phyloP scores from a whole-genome alignment of 495 filamentous ascomycete species.

The Aspergillus cavernicola region DNA sequence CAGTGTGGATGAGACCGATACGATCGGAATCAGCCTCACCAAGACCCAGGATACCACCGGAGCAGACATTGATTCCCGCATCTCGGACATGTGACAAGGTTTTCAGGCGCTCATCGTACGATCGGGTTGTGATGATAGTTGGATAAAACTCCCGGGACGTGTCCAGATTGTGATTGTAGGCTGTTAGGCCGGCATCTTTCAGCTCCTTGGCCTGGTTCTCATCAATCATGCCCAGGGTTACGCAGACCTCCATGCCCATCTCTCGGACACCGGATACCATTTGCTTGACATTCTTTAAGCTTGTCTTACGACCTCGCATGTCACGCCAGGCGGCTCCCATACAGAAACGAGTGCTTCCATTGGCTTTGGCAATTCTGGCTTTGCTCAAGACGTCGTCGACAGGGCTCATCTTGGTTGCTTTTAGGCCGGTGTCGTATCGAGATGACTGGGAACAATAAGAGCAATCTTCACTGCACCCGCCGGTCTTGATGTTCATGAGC shows the following conservation, averaged over 20 bases:
- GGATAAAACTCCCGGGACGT: constrained; percentile 85
- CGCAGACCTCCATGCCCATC: constrained; percentile 82
- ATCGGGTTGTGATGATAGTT: constrained; percentile 71
- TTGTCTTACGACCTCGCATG: constrained; percentile 82
- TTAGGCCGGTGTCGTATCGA: constrained; percentile 71
- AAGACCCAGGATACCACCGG: constrained; percentile 75
- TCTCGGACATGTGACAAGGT: constrained; percentile 73
- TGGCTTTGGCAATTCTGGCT: constrained; percentile 69
- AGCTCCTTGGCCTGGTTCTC: constrained; percentile 70
- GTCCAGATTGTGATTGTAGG: constrained; percentile 89
- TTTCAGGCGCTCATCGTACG: constrained; percentile 75
- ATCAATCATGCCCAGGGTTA: constrained; percentile 87
- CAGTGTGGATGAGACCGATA: constrained; percentile 72
- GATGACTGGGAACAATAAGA: constrained; percentile 86
- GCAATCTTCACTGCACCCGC: constrained; percentile 84
- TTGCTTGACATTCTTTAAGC: constrained; percentile 69
- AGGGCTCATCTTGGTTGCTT: constrained; percentile 69
- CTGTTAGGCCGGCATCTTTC: constrained; percentile 76
- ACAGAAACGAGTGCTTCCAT: constrained; percentile 82
- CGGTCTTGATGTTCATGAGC: constrained; percentile 93
- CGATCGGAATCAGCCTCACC: constrained; percentile 74
- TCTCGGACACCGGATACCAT: constrained; percentile 76
- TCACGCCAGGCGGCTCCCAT: constrained; percentile 91
- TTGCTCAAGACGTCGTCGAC: constrained; percentile 75
- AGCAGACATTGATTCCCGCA: constrained; percentile 82